Conservation (phyloP, 2,329 filamentous ascomycete genomes). For the Plectosphaerella plurivora region DNA sequence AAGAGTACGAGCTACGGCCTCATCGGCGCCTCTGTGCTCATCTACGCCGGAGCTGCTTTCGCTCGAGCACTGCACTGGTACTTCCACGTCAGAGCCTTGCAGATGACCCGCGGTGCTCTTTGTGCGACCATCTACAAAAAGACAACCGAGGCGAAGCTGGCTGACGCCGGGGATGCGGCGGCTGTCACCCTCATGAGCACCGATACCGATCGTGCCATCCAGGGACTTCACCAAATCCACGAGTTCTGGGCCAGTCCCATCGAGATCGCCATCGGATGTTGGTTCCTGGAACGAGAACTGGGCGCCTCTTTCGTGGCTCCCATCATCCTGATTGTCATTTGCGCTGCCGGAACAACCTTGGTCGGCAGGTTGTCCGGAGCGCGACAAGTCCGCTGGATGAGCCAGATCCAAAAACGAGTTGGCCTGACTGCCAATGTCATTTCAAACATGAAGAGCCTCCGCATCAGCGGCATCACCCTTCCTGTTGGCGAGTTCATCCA, state of each 20-base stretch:
- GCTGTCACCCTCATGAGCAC: slow-evolving; percentile 32
- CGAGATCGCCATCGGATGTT: slow-evolving; percentile 25
- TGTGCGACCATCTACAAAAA: slow-evolving; percentile 24
- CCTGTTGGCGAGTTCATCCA: slow-evolving; percentile 18
- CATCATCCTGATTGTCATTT: slow-evolving; percentile 20
- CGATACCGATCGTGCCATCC: slow-evolving; percentile 27
- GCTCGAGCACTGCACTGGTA: slow-evolving; percentile 28
- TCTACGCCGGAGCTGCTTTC: slow-evolving; percentile 35
- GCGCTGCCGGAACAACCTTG: slow-evolving; percentile 10
- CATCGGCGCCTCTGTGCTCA: slow-evolving; percentile 32
- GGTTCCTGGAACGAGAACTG: slow-evolving; percentile 24
- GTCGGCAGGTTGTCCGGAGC: slow-evolving; percentile 14
- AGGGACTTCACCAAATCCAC: slow-evolving; percentile 23
- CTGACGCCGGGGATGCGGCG: slow-evolving; percentile 20
- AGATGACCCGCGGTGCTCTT: slow-evolving; percentile 23
- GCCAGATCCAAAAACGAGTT: slow-evolving; percentile 21
- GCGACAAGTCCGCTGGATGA: slow-evolving; percentile 24
- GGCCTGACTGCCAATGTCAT: slow-evolving; percentile 16
- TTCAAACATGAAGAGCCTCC: slow-evolving; percentile 19
- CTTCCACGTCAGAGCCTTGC: slow-evolving; percentile 19
- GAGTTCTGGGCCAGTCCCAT: slow-evolving; percentile 28
- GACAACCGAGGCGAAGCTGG: slow-evolving; percentile 19
- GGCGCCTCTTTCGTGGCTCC: slow-evolving; percentile 25
- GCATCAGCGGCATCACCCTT: slow-evolving; percentile 23
- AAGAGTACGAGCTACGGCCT: slow-evolving; percentile 32